phyloP scores from a whole-genome alignment of 2,329 filamentous ascomycete genomes.

The Beauveria sp. region DNA sequence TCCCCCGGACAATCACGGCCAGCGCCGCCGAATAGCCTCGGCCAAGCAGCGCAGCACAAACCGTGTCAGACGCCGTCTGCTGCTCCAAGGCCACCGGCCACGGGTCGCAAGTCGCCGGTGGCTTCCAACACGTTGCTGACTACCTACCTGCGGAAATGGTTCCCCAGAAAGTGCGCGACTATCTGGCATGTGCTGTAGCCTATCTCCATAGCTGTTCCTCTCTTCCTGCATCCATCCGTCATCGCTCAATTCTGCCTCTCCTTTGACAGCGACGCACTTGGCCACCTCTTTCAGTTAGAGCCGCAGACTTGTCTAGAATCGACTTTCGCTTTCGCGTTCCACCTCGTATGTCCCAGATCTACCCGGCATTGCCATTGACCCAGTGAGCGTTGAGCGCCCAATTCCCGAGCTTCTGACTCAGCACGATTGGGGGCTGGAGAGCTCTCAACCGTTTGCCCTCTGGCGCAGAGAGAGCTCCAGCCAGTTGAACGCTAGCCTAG shows the following conservation, averaged over 20 bases:
- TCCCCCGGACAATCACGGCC: slow-evolving; percentile 6
- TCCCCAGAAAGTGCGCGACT: background rate
- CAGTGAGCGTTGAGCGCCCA: background rate
- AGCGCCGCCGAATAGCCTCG: slow-evolving; percentile 9
- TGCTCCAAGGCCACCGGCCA: background rate
- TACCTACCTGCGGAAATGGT: background rate
- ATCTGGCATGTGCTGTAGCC: slow-evolving; percentile 6
- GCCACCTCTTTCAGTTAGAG: background rate
- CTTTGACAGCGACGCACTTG: background rate
- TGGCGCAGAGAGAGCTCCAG: background rate
- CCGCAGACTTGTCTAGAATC: background rate
- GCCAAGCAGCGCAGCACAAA: background rate
- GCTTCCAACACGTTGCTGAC: background rate
- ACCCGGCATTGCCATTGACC: background rate
- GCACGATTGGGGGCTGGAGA: background rate
- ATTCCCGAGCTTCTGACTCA: background rate
- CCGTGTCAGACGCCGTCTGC: background rate
- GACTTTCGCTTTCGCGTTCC: background rate
- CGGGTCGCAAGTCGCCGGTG: background rate
- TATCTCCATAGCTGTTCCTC: background rate
- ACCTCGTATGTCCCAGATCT: background rate
- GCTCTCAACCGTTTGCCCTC: background rate
- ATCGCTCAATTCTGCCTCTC: background rate
- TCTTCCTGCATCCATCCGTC: background rate
- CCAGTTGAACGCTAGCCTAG: background rate